Conservation (phyloP, 108 stramenopile genomes). For the Bacterosira constricta region DNA sequence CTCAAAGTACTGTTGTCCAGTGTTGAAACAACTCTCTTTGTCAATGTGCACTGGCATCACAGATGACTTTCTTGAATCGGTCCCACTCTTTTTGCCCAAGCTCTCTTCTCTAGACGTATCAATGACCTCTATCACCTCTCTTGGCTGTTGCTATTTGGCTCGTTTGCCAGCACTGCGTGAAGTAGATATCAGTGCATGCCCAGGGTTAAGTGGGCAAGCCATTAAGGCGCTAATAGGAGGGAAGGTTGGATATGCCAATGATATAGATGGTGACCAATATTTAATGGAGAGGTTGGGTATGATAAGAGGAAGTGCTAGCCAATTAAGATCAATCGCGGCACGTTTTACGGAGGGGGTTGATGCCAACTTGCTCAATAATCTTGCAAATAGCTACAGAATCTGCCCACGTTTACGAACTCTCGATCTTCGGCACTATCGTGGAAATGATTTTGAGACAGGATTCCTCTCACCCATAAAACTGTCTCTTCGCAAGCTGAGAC, state of each 20-base stretch:
- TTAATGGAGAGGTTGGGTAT: not conserved
- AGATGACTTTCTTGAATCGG: conserved; percentile 13
- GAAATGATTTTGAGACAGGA: not conserved
- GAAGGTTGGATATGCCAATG: not conserved
- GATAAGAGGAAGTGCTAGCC: conserved; percentile 1
- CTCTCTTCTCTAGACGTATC: conserved; percentile 20
- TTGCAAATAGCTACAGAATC: not conserved
- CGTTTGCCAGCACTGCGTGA: conserved; percentile 7
- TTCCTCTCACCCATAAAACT: conserved; percentile 6
- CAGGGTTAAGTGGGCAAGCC: conserved; percentile 6
- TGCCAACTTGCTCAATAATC: conserved; percentile 4
- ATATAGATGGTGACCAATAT: not conserved
- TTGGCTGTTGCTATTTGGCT: conserved; percentile 21
- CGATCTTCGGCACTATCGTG: conserved; percentile 24
- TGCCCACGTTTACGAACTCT: conserved; percentile 22
- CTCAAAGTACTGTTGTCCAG: conserved; percentile 13
- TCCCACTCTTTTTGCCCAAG: conserved; percentile 5
- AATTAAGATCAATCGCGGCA: conserved; percentile 20
- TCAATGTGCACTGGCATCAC: conserved; percentile 16
- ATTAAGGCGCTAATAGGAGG: conserved; percentile 20
- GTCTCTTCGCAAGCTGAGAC: conserved; percentile 18
- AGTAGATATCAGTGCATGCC: conserved; percentile 27
- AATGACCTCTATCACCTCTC: conserved; percentile 21
- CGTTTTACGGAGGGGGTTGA: conserved; percentile 19
- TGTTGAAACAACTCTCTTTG: conserved; percentile 12